These are phyloP conservation scores for Ustilago trichophora DNA, from an alignment of 1,284 basidiomycete genomes.

Conservation along the genomic window DNA sequence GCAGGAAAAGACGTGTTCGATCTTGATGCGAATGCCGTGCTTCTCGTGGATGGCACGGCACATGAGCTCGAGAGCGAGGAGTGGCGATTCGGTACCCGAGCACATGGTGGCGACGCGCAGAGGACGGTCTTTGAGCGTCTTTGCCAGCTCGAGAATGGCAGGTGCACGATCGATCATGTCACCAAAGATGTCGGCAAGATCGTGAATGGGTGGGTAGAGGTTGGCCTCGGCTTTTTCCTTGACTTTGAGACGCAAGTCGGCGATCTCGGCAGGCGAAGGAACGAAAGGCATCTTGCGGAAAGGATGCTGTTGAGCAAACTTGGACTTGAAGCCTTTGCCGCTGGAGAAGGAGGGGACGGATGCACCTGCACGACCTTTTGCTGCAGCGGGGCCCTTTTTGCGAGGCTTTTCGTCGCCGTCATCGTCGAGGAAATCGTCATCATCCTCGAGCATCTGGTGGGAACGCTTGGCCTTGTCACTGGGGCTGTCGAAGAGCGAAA, in stretches of 20 bases:
- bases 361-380: constrained; percentile 5
- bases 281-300: constrained; percentile 41
- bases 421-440: constrained; percentile 29
- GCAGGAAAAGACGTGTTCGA: constrained; percentile 95
- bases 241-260: constrained; percentile 15
- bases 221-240: constrained; percentile 38
- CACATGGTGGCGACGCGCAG: constrained; percentile 96
- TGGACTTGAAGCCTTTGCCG: constrained; percentile 41
- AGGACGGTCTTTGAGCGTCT: constrained; percentile 80
- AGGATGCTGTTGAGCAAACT: constrained; percentile 28
- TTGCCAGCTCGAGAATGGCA: constrained; percentile 67
- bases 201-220: constrained; percentile 77
- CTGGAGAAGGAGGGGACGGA: constrained; percentile 24
- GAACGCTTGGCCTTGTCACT: constrained; percentile 9
- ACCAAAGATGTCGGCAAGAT: constrained; percentile 81
- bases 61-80: constrained; percentile 87
- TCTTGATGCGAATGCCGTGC: constrained; percentile 74
- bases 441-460: constrained; percentile 9
- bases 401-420: constrained; percentile 20
- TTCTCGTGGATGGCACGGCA: constrained; percentile 78
- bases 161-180: constrained; percentile 81
- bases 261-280: constrained; percentile 24
- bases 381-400: constrained; percentile 6
- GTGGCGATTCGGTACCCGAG: constrained; percentile 91
- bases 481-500: constrained; percentile 26